Conservation (phyloP, 2,329 filamentous ascomycete genomes). For the Fusarium dimerum region DNA sequence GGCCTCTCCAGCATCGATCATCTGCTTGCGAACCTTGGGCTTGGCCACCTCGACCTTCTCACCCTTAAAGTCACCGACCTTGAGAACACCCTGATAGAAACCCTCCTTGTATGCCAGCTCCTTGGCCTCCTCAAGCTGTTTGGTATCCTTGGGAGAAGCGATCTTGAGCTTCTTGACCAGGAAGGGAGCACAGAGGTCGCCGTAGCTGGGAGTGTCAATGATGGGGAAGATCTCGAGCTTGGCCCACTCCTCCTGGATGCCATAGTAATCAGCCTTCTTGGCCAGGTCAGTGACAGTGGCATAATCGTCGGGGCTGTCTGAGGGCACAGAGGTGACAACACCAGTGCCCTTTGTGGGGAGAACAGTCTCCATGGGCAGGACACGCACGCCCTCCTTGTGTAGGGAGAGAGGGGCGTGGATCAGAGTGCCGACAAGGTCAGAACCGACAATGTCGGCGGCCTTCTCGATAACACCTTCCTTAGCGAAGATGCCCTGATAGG, state of each 20-base stretch:
- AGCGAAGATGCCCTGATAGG: constrained; percentile 85
- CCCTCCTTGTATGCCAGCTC: constrained; percentile 96
- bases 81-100: constrained; percentile 92
- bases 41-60: constrained; percentile 85
- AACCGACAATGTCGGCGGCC: constrained; percentile 73
- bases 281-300: constrained; percentile 83
- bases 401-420: constrained; percentile 87
- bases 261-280: constrained; percentile 96
- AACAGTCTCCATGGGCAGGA: constrained; percentile 94
- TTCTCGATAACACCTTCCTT: constrained; percentile 75
- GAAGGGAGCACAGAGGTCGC: constrained; percentile 78
- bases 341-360: constrained; percentile 93
- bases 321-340: constrained; percentile 93
- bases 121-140: constrained; percentile 87
- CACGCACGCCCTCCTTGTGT: constrained; percentile 79
- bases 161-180: constrained; percentile 95
- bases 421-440: constrained; percentile 82
- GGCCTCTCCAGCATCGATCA: constrained; percentile 76
- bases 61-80: constrained; percentile 84
- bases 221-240: constrained; percentile 87
- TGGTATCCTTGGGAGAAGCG: constrained; percentile 90
- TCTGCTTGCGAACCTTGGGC: constrained; percentile 75
- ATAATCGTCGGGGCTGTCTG: constrained; percentile 91
- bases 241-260: constrained; percentile 95
- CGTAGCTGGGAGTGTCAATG: constrained; percentile 85